Base-by-base conservation (phyloP, 768 basidiomycete species). In the Boletus rubescentipes region DNA sequence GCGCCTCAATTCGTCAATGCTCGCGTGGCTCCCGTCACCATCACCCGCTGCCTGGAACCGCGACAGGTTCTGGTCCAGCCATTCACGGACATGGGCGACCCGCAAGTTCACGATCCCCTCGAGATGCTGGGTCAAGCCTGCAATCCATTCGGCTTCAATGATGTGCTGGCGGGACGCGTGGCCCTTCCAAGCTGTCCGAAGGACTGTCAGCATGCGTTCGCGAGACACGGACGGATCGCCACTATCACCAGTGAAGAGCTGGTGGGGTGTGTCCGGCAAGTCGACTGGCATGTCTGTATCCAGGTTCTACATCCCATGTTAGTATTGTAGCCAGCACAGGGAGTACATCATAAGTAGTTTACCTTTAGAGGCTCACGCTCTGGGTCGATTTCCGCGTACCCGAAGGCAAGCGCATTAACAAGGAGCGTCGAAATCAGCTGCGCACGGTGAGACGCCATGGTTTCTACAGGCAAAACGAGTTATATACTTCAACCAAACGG, bases 281-380 rank as follows among this genome's bases (percentile, higher is more conserved):
- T 73, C 70, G 16, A 84, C 69, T 1, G 67, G 54, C 6, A 62
- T 43, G 51, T 81, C 79, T 8, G 77, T 80, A 53, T 85, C 83
- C 44, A 83, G 61, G 60, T 83, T 82, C 83, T 83, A 31, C 0
- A 9, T 2, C 20, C 0, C n/a, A 21, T 36, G 11, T 50, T 11
- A 50, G 48, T 11, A 1, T 40, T n/a, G 12, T 34, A 4, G 2
- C 2, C 0, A 21, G 9, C 2, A 6, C 14, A 2, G 0, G 4
- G 15, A 45, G 15, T 35, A 37, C 1, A 10, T 6, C 2, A 20
- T 2, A 11, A 16, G n/a, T 5, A 23, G 4, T 14, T 46, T n/a
- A 82, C 84, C 73, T 80, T 84, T 26, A 85, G 63, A 1, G 73
- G 76, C 54, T 83, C 82, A 3, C 45, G 58, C 18, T 76, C 75